Evolutionary conservation across 2,329 filamentous ascomycete species (phyloP).

Genomic region (Chrysosporium keratinophilum): DNA sequence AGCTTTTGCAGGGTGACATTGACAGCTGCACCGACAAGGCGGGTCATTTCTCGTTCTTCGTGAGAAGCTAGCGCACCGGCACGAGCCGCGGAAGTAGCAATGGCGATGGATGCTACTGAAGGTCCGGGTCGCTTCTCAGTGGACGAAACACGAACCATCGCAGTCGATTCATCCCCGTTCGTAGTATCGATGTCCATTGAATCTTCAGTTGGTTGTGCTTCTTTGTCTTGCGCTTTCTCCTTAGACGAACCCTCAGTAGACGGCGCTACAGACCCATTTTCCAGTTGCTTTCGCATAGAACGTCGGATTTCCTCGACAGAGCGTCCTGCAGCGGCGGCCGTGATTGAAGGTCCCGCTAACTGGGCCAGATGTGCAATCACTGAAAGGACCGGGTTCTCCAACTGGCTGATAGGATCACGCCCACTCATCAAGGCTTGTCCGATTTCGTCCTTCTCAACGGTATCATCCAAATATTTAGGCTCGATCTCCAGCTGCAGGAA

Average conservation of each 20-base stretch:
- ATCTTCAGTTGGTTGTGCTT: conserved; percentile 44
- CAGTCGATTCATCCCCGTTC: conserved; percentile 24
- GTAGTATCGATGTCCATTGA: conserved; percentile 48
- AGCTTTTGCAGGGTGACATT: conserved; percentile 94
- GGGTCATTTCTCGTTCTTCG: conserved; percentile 92
- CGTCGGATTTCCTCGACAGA: conserved; percentile 79
- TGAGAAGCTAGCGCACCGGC: conserved; percentile 83
- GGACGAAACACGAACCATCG: conserved; percentile 38
- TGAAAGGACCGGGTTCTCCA: conserved; percentile 93
- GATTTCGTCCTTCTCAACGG: conserved; percentile 43
- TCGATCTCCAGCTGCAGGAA: conserved; percentile 96
- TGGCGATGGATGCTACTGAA: conserved; percentile 50
- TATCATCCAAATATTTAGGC: conserved; percentile 86
- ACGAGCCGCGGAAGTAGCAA: conserved; percentile 77
- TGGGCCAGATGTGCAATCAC: conserved; percentile 90
- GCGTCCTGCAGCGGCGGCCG: conserved; percentile 79
- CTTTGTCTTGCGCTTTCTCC: conserved; percentile 41
- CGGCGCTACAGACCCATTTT: conserved; percentile 49
- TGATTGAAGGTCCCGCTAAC: conserved; percentile 78
- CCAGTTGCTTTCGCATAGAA: conserved; percentile 66
- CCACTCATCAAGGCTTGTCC: conserved; percentile 62
- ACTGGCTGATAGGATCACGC: conserved; percentile 77
- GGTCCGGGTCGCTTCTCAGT: conserved; percentile 38
- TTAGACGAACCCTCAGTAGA: conserved; percentile 46
- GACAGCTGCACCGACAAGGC: conserved; percentile 79